phyloP scores from a whole-genome alignment of 495 filamentous ascomycete genomes.

The Aspergillus sparsus region DNA sequence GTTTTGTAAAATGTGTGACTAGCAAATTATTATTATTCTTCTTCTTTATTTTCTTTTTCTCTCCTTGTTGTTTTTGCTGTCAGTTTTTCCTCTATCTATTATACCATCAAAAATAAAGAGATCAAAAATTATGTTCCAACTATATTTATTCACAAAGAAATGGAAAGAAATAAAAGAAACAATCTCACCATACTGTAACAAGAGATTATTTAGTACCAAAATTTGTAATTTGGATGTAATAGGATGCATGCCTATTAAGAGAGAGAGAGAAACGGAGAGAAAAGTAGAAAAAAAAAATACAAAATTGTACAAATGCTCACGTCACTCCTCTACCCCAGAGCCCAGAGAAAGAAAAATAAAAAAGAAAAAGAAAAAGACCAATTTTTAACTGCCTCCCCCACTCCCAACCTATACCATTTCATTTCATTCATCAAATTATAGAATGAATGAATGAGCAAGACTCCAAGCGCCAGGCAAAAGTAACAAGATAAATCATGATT shows the following conservation, averaged over 20 bases:
- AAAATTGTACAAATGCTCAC: background rate
- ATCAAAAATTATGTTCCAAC: no score
- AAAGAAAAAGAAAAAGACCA: background rate
- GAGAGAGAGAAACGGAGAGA: no score
- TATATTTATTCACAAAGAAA: no score
- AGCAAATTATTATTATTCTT: slow-evolving; percentile 17
- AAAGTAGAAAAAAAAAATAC: background rate
- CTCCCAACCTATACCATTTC: background rate
- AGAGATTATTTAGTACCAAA: no score
- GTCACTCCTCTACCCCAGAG: background rate
- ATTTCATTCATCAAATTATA: background rate
- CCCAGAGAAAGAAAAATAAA: background rate
- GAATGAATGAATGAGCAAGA: slow-evolving; percentile 1
- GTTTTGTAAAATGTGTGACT: slow-evolving; percentile 25
- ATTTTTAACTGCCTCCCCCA: background rate
- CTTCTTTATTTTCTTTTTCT: slow-evolving; percentile 16
- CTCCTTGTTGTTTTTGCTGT: background rate
- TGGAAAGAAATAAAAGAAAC: background rate
- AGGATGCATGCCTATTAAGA: no score
- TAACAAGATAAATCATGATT: background rate
- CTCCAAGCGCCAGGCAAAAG: slow-evolving; percentile 28
- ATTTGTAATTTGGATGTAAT: no score
- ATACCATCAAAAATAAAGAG: no score
- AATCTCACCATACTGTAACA: no score
- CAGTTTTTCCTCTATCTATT: no score